phyloP scores from a whole-genome alignment of 1,284 basidiomycete species.

The Athelia psychrophila region DNA sequence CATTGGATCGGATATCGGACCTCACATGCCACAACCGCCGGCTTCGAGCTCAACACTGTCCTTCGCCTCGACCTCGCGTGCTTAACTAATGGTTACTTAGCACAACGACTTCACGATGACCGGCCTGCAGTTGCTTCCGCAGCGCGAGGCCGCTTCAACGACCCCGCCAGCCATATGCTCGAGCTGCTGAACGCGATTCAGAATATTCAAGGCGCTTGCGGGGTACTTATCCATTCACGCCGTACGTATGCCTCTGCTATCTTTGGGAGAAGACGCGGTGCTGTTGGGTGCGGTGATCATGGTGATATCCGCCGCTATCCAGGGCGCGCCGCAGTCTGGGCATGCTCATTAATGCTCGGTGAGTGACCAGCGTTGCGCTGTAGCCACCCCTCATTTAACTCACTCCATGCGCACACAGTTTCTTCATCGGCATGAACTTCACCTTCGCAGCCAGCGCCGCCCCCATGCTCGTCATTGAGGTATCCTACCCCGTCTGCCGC shows the following conservation, averaged over 20 bases:
- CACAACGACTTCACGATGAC: constrained; percentile 80
- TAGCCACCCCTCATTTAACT: constrained; percentile 8
- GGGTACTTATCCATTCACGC: constrained; percentile 69
- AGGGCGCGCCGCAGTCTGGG: constrained; percentile 71
- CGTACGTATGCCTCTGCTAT: constrained; percentile 70
- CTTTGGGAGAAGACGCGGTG: constrained; percentile 60
- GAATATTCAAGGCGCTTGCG: constrained; percentile 65
- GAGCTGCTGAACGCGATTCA: constrained; percentile 76
- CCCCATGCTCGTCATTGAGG: constrained; percentile 65
- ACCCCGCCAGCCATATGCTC: constrained; percentile 53
- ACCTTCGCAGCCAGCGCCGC: constrained; percentile 73
- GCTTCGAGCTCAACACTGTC: constrained; percentile 59
- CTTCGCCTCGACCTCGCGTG: constrained; percentile 73
- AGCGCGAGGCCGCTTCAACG: constrained; percentile 58
- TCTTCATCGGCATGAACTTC: constrained; percentile 78
- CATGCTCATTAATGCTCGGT: constrained; percentile 82
- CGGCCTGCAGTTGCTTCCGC: constrained; percentile 61
- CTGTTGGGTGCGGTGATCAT: constrained; percentile 64
- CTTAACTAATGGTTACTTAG: constrained; percentile 74
- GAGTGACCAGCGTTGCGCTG: too few species aligned
- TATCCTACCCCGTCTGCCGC: constrained; percentile 76
- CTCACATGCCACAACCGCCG: constrained; percentile 72
- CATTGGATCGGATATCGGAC: too few species aligned
- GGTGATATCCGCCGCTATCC: constrained; percentile 63
- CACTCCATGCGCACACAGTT: too few species aligned